phyloP scores from a whole-genome alignment of 768 basidiomycete species.

The Boletellus sp. region DNA sequence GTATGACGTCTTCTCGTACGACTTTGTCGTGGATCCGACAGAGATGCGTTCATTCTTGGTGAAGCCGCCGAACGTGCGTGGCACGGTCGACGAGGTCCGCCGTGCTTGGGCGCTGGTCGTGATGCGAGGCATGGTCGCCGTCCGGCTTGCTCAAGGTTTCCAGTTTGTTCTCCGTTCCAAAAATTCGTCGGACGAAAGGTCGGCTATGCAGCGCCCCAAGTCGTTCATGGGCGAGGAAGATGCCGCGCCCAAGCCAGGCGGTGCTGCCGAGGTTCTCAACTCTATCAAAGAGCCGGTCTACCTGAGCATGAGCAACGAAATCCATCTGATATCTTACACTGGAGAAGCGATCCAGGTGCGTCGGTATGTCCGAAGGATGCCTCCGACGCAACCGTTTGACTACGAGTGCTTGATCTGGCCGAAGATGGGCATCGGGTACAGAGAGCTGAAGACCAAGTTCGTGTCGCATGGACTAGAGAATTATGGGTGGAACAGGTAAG shows the following conservation, averaged over 20 bases:
- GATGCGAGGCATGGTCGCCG: slow-evolving; percentile 92
- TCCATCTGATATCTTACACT: slow-evolving; percentile 88
- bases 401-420: slow-evolving; percentile 96
- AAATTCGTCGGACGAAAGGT: slow-evolving; percentile 31
- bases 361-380: slow-evolving; percentile 75
- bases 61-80: slow-evolving; percentile 50
- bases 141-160: slow-evolving; percentile 90
- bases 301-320: slow-evolving; percentile 92
- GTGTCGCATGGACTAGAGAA: slow-evolving; percentile 75
- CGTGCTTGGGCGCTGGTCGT: slow-evolving; percentile 73
- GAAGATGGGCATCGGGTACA: slow-evolving; percentile 83
- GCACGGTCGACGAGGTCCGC: slow-evolving; percentile 53
- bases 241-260: slow-evolving; percentile 49
- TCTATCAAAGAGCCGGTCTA: slow-evolving; percentile 72
- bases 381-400: slow-evolving; percentile 55
- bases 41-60: slow-evolving; percentile 89
- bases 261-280: slow-evolving; percentile 62
- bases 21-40: slow-evolving; percentile 78
- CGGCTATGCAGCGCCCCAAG: slow-evolving; percentile 45
- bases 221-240: slow-evolving; percentile 58
- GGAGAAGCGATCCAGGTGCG: slow-evolving; percentile 89
- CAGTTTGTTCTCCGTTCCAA: slow-evolving; percentile 74
- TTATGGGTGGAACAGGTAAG: slow-evolving; percentile 83
- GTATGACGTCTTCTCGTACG: slow-evolving; percentile 83
- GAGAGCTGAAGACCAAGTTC: slow-evolving; percentile 71